A percentile compares a stretch with the other conserved stretches of the same genome.
Evolutionary conservation across 2,329 filamentous ascomycete genomes (phyloP).

Genomic region (Coccinonectria pachysandricola): DNA sequence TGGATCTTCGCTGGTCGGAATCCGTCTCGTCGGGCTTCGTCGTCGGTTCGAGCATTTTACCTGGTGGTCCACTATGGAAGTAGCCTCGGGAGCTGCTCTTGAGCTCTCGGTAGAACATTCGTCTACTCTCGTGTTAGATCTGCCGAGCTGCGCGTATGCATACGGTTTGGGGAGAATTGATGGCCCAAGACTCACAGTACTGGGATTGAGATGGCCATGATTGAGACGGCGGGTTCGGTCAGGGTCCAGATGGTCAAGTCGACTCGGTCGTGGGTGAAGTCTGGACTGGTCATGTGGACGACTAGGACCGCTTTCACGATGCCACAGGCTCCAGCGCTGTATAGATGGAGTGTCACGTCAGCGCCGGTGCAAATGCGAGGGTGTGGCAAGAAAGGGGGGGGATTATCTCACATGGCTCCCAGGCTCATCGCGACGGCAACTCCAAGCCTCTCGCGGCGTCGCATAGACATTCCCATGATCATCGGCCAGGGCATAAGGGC

Average conservation of each 20-base stretch:
- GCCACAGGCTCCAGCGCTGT: conserved; percentile 22
- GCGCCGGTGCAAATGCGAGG: no score
- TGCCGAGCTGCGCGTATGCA: no score
- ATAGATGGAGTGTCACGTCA: conserved; percentile 4
- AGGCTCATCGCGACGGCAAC: conserved; percentile 27
- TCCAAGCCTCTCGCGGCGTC: conserved; percentile 22
- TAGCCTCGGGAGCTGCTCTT: conserved; percentile 21
- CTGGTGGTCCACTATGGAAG: conserved; percentile 12
- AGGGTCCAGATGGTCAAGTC: conserved; percentile 27
- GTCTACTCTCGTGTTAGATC: conserved; percentile 12
- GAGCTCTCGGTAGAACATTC: conserved; percentile 25
- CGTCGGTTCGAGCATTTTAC: conserved; percentile 3
- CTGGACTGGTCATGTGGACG: conserved; percentile 21
- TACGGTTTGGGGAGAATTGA: no score
- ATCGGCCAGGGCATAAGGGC: conserved; percentile 25
- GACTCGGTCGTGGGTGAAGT: conserved; percentile 24
- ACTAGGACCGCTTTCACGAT: conserved; percentile 26
- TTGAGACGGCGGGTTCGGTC: conserved; percentile 24
- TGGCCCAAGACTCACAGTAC: conserved; percentile 17
- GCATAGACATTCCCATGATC: conserved; percentile 22
- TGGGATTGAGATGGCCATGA: conserved; percentile 26
- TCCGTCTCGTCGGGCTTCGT: conserved; percentile 3
- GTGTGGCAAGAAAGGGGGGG: no score
- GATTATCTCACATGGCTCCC: conserved; percentile 21
- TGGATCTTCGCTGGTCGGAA: conserved; percentile 8